These are phyloP conservation scores for Isabelozyma pseudorhagii DNA, from an alignment of 805 yeast genomes.

Conservation along the genomic window DNA sequence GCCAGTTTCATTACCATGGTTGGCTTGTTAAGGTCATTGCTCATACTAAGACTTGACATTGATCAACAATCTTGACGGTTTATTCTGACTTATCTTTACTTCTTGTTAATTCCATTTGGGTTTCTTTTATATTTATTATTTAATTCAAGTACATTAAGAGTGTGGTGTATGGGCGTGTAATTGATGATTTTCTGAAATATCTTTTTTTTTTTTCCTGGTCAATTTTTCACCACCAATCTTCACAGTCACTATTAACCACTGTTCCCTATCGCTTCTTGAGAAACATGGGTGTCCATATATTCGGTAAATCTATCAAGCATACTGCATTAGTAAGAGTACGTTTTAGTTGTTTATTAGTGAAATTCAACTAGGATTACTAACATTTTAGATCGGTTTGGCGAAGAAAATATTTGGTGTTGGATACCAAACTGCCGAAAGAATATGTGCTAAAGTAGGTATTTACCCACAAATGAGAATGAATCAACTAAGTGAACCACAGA, in stretches of 20 bases:
- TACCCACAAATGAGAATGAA: slow-evolving; percentile 95
- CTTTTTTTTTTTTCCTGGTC: background rate
- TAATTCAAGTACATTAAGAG: no score
- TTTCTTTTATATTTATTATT: background rate
- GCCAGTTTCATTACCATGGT: slow-evolving; percentile 94
- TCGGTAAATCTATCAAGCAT: slow-evolving; percentile 43
- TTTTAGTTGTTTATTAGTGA: background rate
- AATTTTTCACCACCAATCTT: background rate
- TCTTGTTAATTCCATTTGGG: background rate
- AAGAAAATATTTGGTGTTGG: slow-evolving; percentile 88
- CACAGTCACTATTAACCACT: background rate
- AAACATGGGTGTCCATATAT: slow-evolving; percentile 42
- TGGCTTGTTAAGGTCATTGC: slow-evolving; percentile 69
- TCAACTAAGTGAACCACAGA: slow-evolving; percentile 83
- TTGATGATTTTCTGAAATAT: background rate
- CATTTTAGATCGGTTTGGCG: slow-evolving; percentile 56
- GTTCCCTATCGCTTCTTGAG: background rate
- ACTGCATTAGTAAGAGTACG: slow-evolving; percentile 36
- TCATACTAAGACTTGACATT: slow-evolving; percentile 69
- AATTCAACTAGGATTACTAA: background rate
- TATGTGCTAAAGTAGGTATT: slow-evolving; percentile 86
- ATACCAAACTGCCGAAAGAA: slow-evolving; percentile 59
- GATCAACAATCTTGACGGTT: slow-evolving; percentile 12
- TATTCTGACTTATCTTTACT: background rate
- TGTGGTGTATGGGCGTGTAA: background rate